Evolutionary conservation across 768 basidiomycete genomes (phyloP).

Genomic region (Auricularia sp.): DNA sequence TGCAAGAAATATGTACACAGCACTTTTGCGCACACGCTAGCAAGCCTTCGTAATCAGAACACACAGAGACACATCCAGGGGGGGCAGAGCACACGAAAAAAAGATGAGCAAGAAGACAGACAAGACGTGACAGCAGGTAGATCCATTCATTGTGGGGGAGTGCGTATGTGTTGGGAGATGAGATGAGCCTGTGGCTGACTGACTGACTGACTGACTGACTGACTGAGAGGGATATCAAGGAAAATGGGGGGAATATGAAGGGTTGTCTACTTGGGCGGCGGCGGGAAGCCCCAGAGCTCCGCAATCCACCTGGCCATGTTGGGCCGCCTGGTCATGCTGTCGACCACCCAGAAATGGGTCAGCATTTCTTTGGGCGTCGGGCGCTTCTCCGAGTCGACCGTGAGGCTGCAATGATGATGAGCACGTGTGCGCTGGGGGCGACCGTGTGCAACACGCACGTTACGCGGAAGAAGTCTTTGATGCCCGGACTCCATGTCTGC

Average conservation of each 20-base stretch:
- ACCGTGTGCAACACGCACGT: constrained; percentile 43
- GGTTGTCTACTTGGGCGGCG: constrained; percentile 1
- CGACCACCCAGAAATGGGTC: constrained; percentile 71
- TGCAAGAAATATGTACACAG: too few species aligned
- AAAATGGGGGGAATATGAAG: neutral
- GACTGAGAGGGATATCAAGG: neutral
- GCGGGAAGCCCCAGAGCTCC: constrained; percentile 58
- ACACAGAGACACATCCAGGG: too few species aligned
- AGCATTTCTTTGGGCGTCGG: constrained; percentile 80
- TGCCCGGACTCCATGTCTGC: constrained; percentile 58
- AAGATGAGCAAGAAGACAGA: too few species aligned
- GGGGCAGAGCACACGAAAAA: too few species aligned
- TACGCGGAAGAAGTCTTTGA: constrained; percentile 85
- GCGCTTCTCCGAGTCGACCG: constrained; percentile 53
- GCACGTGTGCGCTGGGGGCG: constrained; percentile 6
- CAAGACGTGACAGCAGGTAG: too few species aligned
- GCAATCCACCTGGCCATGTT: constrained; percentile 86
- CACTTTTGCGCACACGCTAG: too few species aligned
- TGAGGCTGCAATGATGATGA: constrained; percentile 40
- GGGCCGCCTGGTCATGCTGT: constrained; percentile 69
- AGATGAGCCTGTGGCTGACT: neutral
- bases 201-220: neutral
- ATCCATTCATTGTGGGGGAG: too few species aligned
- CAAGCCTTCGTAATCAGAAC: too few species aligned
- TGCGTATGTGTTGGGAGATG: too few species aligned